Evolutionary conservation across 306 rosid genomes (phyloP), one percentile per base, ranked within the genome.

Genomic region (Gillenia trifoliata): DNA sequence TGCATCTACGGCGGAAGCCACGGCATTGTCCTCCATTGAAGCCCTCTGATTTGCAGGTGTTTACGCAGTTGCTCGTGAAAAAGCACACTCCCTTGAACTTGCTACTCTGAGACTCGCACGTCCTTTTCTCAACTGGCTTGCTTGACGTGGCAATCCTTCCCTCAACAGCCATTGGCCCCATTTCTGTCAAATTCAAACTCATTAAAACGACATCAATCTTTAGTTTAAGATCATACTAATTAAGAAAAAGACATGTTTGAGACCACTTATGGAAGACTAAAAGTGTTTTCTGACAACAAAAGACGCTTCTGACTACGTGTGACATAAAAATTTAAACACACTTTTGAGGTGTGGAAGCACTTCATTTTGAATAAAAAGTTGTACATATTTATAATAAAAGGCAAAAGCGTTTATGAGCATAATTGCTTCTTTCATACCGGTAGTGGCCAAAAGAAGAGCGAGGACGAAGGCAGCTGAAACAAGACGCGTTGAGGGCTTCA

Each of bases 1-100:
- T 71, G 76, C 93, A 89, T 20, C 85, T 77, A 30, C 85, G 85
- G 30, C 87, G 86, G 52, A 84, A 78, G 30, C 90, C 93, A 20
- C 79, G 86, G 76, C 93, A 89, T 12, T 77, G 72, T 17, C 93
- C 90, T 6, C 80, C 84, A 2, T 52, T 40, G 66, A 86, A 89
- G 49, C 79, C 81, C 76, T 86, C 92, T 0, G 83, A 70, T 22
- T 74, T 50, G 67, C 92, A 88, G 20, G 80, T 72, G 28, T 72
- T 13, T 4, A 77, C 90, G 28, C 90, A 89, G 55, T 84, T 82
- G 22, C 64, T 66, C 22, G 68, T 49, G 59, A 83, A 71, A 28
- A 66, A n/a, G 38, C 93, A 89, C 1, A 34, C 0, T 3, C 89
- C 93, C 55, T 83, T 83, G 81, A 85, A 87, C 2, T 66, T 67